A percentile compares a stretch with the other conserved stretches of the same genome.
Conservation (phyloP, 306 rosid genomes). For the Prunus salicina region DNA sequence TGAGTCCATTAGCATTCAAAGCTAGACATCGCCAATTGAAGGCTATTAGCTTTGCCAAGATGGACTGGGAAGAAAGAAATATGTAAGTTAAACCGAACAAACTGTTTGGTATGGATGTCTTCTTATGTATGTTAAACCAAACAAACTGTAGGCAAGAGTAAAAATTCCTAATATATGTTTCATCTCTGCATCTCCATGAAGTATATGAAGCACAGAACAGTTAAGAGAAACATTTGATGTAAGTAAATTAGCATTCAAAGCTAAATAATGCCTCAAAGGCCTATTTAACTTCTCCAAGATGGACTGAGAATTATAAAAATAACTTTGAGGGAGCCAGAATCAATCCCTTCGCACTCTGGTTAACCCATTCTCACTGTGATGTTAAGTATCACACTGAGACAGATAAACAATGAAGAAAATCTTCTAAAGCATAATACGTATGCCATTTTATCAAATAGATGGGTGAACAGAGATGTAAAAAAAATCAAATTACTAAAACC, state of each 20-base stretch:
- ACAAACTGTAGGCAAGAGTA: neutral
- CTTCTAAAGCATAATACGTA: neutral
- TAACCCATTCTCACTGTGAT: neutral
- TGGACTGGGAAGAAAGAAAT: slow-evolving; percentile 39
- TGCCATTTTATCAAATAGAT: neutral
- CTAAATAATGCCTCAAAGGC: slow-evolving; percentile 16
- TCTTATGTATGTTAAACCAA: neutral
- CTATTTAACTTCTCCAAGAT: slow-evolving; percentile 41
- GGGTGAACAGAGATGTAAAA: neutral
- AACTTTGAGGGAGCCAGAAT: neutral
- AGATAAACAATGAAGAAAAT: neutral
- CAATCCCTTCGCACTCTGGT: neutral
- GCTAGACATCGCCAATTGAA: slow-evolving; percentile 35
- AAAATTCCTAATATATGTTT: slow-evolving; percentile 11
- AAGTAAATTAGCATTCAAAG: slow-evolving; percentile 42
- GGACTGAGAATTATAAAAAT: slow-evolving; percentile 10
- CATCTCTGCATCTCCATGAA: slow-evolving; percentile 45
- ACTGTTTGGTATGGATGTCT: neutral
- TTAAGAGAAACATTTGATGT: slow-evolving; percentile 38
- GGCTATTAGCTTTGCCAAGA: slow-evolving; percentile 68
- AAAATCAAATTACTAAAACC: neutral
- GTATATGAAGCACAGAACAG: slow-evolving; percentile 41
- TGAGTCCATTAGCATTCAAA: slow-evolving; percentile 74
- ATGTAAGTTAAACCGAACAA: neutral
- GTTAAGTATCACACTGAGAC: neutral